Evolutionary conservation across 345 rosid species (phyloP), one percentile per base, ranked within the genome.

Genomic region (Bretschneidera sinensis): DNA sequence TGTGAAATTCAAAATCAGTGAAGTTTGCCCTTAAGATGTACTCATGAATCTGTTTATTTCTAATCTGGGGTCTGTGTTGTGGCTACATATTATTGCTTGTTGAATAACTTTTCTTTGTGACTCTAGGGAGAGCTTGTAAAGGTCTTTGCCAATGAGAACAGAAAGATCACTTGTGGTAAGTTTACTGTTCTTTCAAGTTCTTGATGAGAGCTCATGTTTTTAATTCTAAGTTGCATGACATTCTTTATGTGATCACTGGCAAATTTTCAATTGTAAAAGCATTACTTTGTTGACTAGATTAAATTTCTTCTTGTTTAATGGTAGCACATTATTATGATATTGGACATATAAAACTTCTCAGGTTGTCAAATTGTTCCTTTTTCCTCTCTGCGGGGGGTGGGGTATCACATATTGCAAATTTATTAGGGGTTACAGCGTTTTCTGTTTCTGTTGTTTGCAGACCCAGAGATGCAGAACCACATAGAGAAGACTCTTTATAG

Each of bases 71-170:
- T 28, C 8, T 28, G 3, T 8, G 33, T 28, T 8, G 8, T 28
- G 33, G 33, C 33, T 28, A n/a, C n/a, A n/a, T n/a, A n/a, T n/a
- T n/a, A n/a, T n/a, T n/a, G n/a, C n/a, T n/a, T n/a, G n/a, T n/a
- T n/a, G n/a, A 55, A 2, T 55, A 66, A 64, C 49, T 65, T 59
- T 55, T 68, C 62, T 62, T 53, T 79, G 52, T 74, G 63, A 63
- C 61, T 72, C 62, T 72, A 94, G 97, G 99, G 99, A 74, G 96
- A 86, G 82, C 91, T 90, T 72, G 95, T 90, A 64, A 88, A 61
- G 83, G 97, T 94, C 64, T 94, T 90, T 71, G 97, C 99, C 69
- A 88, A 90, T 62, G 97, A 90, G 28, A 78, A 86, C 75, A 81
- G 74, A 71, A 94, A 84, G 86, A 90, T 94, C 59, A 78, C 76